Evolutionary conservation across 75 land plant species (phyloP).

Genomic region (Gnetum montanum): DNA sequence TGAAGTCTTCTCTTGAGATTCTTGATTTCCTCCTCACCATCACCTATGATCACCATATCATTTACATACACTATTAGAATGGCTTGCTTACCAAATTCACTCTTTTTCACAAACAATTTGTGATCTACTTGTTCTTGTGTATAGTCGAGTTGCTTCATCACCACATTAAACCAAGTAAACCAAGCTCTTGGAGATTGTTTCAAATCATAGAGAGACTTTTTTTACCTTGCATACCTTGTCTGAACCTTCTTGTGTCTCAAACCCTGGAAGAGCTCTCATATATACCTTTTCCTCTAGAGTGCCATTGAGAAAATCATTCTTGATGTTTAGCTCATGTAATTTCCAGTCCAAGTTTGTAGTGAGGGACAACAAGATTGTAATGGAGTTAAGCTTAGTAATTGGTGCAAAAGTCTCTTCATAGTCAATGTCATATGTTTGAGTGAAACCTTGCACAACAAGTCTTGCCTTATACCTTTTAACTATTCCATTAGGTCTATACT

Average conservation of each 20-base stretch:
- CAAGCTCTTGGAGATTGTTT: too few species aligned
- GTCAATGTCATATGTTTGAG: not conserved
- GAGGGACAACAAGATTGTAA: not conserved
- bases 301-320: not conserved
- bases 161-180: too few species aligned
- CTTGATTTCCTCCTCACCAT: too few species aligned
- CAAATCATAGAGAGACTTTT: too few species aligned
- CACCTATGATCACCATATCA: too few species aligned
- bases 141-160: too few species aligned
- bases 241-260: not conserved
- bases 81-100: too few species aligned
- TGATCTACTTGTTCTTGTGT: too few species aligned
- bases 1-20: too few species aligned
- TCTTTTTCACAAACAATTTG: too few species aligned
- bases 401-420: not conserved
- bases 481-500: not conserved
- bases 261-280: not conserved
- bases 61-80: too few species aligned
- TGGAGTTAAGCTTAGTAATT: not conserved
- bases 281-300: not conserved
- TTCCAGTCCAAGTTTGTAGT: not conserved
- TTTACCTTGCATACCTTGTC: too few species aligned
- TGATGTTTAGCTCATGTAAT: not conserved
- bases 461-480: not conserved
- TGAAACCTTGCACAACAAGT: not conserved